These are phyloP conservation scores for Nothomitra cinnamomea DNA, from an alignment of 2,329 filamentous ascomycete species.

Conservation along the genomic window DNA sequence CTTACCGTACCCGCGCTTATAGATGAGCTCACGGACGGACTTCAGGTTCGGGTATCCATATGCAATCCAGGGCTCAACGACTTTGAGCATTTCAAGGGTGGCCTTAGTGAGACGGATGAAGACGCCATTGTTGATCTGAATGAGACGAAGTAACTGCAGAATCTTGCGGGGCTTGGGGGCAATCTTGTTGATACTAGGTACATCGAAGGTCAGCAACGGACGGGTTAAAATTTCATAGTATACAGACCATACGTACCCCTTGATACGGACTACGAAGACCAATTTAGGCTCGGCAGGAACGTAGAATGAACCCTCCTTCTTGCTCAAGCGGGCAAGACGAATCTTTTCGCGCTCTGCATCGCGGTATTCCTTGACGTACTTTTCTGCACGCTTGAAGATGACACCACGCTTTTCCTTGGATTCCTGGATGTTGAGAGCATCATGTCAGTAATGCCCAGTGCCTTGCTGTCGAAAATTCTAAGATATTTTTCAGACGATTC, in stretches of 20 bases:
- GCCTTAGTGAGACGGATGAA: constrained; percentile 98
- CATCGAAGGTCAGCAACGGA: constrained; percentile 5
- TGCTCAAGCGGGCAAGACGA: constrained; percentile 74
- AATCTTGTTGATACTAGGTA: constrained; percentile 99
- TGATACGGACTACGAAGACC: constrained; percentile 97
- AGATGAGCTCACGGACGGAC: constrained; percentile 96
- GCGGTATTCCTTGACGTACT: constrained; percentile 99
- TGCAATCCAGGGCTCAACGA: constrained; percentile 97
- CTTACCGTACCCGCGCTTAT: constrained; percentile 99
- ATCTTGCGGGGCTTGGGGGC: constrained; percentile 99
- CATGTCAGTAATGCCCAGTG: constrained; percentile 9
- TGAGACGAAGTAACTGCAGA: constrained; percentile 94
- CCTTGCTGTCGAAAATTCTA: constrained; percentile 20
- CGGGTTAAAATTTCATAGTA: not conserved
- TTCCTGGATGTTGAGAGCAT: constrained; percentile 38
- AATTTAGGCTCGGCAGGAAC: constrained; percentile 90
- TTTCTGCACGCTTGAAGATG: constrained; percentile 99
- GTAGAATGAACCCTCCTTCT: constrained; percentile 85
- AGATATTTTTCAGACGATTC: constrained; percentile 31
- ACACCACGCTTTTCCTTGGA: constrained; percentile 97
- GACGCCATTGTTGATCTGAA: constrained; percentile 99
- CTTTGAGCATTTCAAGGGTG: constrained; percentile 90
- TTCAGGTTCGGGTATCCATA: constrained; percentile 99
- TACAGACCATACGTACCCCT: constrained; percentile 45
- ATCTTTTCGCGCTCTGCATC: constrained; percentile 97